These are phyloP conservation scores for Thecaphora thlaspeos DNA, from an alignment of 1,284 basidiomycete species.

Conservation along the genomic window DNA sequence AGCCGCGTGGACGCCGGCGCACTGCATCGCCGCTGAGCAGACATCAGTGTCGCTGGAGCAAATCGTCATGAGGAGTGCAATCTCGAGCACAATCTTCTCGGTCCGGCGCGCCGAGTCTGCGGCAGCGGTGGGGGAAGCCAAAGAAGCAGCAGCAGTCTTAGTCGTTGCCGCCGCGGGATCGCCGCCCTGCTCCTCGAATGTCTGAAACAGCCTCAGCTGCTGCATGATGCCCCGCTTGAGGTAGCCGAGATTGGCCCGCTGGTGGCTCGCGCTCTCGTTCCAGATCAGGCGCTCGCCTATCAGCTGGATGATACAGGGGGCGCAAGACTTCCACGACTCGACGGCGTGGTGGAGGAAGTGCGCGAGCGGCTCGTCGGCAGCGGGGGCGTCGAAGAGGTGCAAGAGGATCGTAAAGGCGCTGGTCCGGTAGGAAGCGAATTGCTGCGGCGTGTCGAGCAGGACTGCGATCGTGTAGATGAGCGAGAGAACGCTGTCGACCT, in stretches of 20 bases:
- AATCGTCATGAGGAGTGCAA: constrained; percentile 37
- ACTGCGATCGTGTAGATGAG: constrained; percentile 18
- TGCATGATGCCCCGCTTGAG: background rate
- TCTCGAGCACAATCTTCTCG: constrained; percentile 6
- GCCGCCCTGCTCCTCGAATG: background rate
- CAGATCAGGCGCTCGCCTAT: constrained; percentile 6
- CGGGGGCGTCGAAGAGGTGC: background rate
- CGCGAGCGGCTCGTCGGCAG: background rate
- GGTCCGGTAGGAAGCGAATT: constrained; percentile 16
- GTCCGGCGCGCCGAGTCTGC: background rate
- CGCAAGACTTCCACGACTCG: constrained; percentile 2
- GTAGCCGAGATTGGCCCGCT: constrained; percentile 6
- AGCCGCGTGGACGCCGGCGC: constrained; percentile 19
- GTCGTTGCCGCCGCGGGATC: background rate
- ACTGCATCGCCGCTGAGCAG: constrained; percentile 42
- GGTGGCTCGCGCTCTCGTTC: background rate
- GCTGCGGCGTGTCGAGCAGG: constrained; percentile 19
- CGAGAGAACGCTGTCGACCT: constrained; percentile 32
- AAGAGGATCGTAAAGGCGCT: background rate
- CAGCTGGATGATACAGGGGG: background rate
- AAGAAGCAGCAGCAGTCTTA: constrained; percentile 11
- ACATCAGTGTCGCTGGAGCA: constrained; percentile 50
- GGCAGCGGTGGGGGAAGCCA: constrained; percentile 4
- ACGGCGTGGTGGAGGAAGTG: constrained; percentile 4
- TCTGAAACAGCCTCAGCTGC: background rate